A percentile compares a stretch with the other conserved stretches of the same genome.
These are phyloP conservation scores for Tetrastigma voinierianum DNA, from an alignment of 164 flowering plant species.

Conservation along the genomic window DNA sequence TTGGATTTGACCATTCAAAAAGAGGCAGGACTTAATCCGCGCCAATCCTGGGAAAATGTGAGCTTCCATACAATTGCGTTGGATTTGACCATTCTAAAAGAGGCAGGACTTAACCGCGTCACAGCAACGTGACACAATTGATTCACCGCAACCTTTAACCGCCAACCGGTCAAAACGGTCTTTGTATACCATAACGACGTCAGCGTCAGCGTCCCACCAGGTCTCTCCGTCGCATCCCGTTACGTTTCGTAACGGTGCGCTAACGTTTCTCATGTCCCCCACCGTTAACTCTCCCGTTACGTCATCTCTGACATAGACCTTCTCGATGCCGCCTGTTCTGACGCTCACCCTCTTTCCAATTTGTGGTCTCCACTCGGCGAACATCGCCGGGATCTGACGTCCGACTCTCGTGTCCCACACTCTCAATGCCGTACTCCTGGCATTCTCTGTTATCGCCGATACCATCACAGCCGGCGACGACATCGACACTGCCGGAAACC, in stretches of 20 bases:
- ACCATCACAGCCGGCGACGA: conserved; percentile 37
- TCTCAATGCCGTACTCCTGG: conserved; percentile 21
- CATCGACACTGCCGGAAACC: conserved; percentile 17
- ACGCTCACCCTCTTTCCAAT: conserved; percentile 21
- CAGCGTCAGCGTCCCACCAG: conserved; percentile 75
- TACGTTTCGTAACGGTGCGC: conserved; percentile 31
- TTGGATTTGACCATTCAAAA: no score
- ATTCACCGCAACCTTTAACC: conserved; percentile 1
- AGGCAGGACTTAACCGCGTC: conserved; percentile 15
- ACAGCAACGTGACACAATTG: conserved; percentile 24
- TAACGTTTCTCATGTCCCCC: conserved; percentile 37
- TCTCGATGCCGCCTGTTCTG: conserved; percentile 23
- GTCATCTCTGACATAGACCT: conserved; percentile 32
- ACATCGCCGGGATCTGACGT: conserved; percentile 35
- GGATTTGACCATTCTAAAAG: conserved; percentile 9
- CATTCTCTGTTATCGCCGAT: conserved; percentile 32
- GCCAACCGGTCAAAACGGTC: conserved; percentile 5
- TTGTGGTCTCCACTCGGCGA: conserved; percentile 47
- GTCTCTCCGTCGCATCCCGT: conserved; percentile 39
- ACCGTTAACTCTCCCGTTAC: conserved; percentile 27
- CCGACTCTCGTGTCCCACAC: conserved; percentile 59
- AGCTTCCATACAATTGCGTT: neutral
- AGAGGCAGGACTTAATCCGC: no score
- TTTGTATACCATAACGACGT: conserved; percentile 32
- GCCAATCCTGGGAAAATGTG: no score